phyloP scores from a whole-genome alignment of 495 filamentous ascomycete genomes.

The Polyplosphaeria fusca region DNA sequence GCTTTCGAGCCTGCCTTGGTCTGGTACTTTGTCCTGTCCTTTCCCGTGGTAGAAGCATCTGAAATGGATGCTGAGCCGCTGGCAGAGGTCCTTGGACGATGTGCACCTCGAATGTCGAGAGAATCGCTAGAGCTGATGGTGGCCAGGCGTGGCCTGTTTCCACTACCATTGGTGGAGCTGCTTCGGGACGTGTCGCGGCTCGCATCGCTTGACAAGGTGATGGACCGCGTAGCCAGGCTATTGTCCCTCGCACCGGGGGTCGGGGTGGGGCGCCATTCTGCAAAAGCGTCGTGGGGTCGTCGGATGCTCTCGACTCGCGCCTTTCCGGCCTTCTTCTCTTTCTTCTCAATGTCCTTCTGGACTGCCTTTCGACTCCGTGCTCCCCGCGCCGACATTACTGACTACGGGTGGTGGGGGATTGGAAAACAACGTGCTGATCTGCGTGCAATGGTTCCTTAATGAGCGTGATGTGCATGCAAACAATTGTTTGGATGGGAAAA shows the following conservation, averaged over 20 bases:
- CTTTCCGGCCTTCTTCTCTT: conserved; percentile 32
- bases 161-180: conserved; percentile 14
- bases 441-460: too few species aligned
- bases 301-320: conserved; percentile 11
- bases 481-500: too few species aligned
- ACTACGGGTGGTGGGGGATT: too few species aligned
- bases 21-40: conserved; percentile 29
- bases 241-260: conserved; percentile 8
- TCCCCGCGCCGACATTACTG: conserved; percentile 37
- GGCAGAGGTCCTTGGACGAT: conserved; percentile 15
- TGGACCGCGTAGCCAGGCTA: conserved; percentile 9
- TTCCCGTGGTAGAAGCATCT: conserved; percentile 8
- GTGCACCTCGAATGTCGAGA: conserved; percentile 3
- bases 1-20: conserved; percentile 30
- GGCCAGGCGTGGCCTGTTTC: conserved; percentile 1
- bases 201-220: conserved; percentile 24
- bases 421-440: too few species aligned
- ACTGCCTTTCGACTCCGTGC: conserved; percentile 34
- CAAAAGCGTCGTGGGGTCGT: conserved; percentile 25
- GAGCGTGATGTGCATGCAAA: too few species aligned
- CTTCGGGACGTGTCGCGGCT: conserved; percentile 22
- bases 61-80: conserved; percentile 18
- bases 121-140: conserved; percentile 19
- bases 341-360: conserved; percentile 35
- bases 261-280: conserved; percentile 23